A percentile compares a stretch with the other conserved stretches of the same genome.
Evolutionary conservation across 179 eudicot species (phyloP).

Genomic region (Monotropa hypopitys): DNA sequence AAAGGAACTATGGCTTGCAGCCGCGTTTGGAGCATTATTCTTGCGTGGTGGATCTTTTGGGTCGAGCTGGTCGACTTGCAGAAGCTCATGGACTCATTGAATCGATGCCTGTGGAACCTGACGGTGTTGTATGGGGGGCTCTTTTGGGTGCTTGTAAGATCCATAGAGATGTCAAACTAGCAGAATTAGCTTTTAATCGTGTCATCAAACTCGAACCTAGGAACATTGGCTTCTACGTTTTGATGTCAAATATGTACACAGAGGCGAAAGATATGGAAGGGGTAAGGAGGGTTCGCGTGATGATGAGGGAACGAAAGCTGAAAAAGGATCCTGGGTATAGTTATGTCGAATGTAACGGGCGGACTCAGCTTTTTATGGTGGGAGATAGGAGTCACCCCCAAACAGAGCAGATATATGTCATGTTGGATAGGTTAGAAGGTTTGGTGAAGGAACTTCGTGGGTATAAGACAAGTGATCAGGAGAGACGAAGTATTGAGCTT

Average conservation of each 20-base stretch:
- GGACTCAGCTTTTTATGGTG: constrained; percentile 46
- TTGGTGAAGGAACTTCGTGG: constrained; percentile 15
- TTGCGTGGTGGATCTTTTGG: constrained; percentile 63
- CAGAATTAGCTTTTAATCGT: constrained; percentile 43
- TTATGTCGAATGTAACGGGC: constrained; percentile 42
- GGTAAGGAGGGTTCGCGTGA: constrained; percentile 29
- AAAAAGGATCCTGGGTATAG: constrained; percentile 51
- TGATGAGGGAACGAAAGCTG: constrained; percentile 39
- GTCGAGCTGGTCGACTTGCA: constrained; percentile 51
- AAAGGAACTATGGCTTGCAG: constrained; percentile 24
- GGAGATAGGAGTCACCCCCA: constrained; percentile 56
- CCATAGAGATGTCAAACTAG: constrained; percentile 45
- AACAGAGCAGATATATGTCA: constrained; percentile 29
- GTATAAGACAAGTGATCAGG: constrained; percentile 10
- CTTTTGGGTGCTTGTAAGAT: constrained; percentile 73
- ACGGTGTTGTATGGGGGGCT: constrained; percentile 81
- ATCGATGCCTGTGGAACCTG: constrained; percentile 51
- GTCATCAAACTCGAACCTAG: constrained; percentile 48
- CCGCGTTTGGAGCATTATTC: constrained; percentile 58
- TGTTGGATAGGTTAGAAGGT: constrained; percentile 38
- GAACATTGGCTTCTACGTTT: constrained; percentile 52
- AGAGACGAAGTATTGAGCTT: constrained; percentile 10
- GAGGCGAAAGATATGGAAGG: constrained; percentile 34
- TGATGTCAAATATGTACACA: constrained; percentile 49
- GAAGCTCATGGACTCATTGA: constrained; percentile 41